Percentiles rank a stretch among this genome's conserved stretches.
phyloP scores from a whole-genome alignment of 164 flowering plant species.

The Stephania yunnanensis region DNA sequence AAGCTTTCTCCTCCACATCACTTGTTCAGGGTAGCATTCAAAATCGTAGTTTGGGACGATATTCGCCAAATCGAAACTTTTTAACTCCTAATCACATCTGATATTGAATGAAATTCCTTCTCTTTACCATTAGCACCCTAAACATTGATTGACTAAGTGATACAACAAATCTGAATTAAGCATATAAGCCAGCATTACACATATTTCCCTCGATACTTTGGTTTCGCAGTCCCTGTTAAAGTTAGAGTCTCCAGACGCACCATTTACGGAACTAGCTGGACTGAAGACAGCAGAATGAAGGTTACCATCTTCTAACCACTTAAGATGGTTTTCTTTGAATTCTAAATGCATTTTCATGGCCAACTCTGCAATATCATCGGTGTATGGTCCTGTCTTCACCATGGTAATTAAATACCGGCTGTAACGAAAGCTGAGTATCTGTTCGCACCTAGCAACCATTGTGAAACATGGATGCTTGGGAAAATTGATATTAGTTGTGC shows the following conservation, averaged over 20 bases:
- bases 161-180: background rate
- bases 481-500: conserved; percentile 30
- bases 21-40: background rate
- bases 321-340: conserved; percentile 79
- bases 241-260: conserved; percentile 28
- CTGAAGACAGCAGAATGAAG: conserved; percentile 85
- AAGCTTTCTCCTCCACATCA: background rate
- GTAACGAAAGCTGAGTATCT: conserved; percentile 87
- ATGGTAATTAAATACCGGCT: conserved; percentile 83
- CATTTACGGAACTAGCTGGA: conserved; percentile 29
- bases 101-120: background rate
- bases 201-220: conserved; percentile 89
- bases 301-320: conserved; percentile 95
- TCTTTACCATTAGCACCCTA: background rate
- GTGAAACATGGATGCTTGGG: conserved; percentile 84
- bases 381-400: conserved; percentile 68
- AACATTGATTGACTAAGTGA: background rate
- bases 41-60: too few relatives aligned
- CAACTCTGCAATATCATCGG: conserved; percentile 52
- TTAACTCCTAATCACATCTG: too few relatives aligned
- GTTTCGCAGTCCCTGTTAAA: conserved; percentile 52
- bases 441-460: conserved; percentile 63
- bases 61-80: background rate
- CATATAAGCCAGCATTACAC: conserved; percentile 34
- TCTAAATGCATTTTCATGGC: conserved; percentile 70